phyloP scores from a whole-genome alignment of 2,329 filamentous ascomycete species.

The Sporothrix variecibatus region DNA sequence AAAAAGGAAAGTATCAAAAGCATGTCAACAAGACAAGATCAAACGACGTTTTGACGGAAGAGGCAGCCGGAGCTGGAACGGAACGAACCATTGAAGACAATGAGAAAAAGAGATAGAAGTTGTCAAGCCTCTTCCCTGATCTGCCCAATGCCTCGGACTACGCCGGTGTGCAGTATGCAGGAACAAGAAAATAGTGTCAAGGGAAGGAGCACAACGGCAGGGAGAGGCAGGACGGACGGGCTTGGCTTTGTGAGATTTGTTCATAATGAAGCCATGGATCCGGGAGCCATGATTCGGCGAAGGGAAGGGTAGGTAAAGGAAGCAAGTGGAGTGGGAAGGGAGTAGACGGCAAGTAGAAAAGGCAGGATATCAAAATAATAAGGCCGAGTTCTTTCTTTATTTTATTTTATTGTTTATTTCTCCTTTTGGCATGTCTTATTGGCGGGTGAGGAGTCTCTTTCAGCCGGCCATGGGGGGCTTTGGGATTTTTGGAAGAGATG shows the following conservation, averaged over 20 bases:
- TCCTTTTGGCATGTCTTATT: not conserved
- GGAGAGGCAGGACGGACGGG: not conserved
- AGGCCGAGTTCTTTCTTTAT: not conserved
- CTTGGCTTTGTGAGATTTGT: conserved; percentile 1
- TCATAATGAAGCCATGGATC: conserved; percentile 8
- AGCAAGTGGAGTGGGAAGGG: not conserved
- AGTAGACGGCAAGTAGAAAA: not conserved
- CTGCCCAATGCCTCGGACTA: conserved; percentile 2
- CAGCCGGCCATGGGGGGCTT: not conserved
- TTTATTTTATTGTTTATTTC: not conserved
- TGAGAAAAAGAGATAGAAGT: not conserved
- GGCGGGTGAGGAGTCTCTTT: not conserved
- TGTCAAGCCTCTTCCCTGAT: not conserved
- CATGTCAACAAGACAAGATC: conserved; percentile 1
- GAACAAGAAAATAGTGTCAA: not conserved
- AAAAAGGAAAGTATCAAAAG: not conserved
- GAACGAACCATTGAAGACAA: not conserved
- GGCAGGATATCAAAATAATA: not conserved
- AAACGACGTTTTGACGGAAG: not conserved
- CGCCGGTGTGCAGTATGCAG: conserved; percentile 22
- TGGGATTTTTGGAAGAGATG: not conserved
- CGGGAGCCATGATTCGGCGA: conserved; percentile 13
- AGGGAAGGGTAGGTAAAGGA: not conserved
- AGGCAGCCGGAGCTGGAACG: conserved; percentile 8
- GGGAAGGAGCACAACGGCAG: not conserved